These are phyloP conservation scores for Rhizomucor miehei DNA, from an alignment of 371 early-diverging fungal species.

Conservation along the genomic window DNA sequence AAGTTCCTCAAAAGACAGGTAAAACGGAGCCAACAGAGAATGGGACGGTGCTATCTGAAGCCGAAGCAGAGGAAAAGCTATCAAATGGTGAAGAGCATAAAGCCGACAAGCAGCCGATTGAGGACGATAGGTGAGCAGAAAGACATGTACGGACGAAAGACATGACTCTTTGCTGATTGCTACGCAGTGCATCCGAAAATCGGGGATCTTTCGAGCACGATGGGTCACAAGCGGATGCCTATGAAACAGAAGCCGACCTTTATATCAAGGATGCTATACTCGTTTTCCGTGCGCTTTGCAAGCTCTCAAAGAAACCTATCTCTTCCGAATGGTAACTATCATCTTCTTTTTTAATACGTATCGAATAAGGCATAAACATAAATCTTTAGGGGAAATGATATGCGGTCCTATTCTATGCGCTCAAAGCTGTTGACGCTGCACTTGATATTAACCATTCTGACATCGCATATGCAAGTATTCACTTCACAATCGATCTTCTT, in stretches of 20 bases:
- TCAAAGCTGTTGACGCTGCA: conserved; percentile 65
- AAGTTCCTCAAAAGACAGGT: conserved; percentile 3
- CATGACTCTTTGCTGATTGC: too few relatives aligned
- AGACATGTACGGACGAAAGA: not conserved
- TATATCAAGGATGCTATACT: conserved; percentile 80
- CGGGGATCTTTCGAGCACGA: conserved; percentile 35
- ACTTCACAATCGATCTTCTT: conserved; percentile 41
- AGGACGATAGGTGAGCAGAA: conserved; percentile 1
- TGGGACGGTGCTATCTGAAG: not conserved
- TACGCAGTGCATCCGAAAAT: conserved; percentile 11
- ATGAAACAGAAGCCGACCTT: conserved; percentile 44
- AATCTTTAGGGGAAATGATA: conserved; percentile 40
- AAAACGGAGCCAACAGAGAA: conserved; percentile 1
- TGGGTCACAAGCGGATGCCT: conserved; percentile 11
- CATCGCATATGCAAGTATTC: conserved; percentile 57
- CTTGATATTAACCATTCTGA: conserved; percentile 55
- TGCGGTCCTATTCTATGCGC: conserved; percentile 57
- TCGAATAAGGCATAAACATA: not conserved
- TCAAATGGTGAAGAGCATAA: not conserved
- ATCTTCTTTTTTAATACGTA: too few relatives aligned
- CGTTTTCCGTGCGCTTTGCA: conserved; percentile 90
- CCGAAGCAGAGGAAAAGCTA: not conserved
- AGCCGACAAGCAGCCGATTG: not conserved
- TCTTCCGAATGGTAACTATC: conserved; percentile 44
- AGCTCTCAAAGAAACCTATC: conserved; percentile 77